Evolutionary conservation across 2,329 filamentous ascomycete species (phyloP), one percentile per base, ranked within the genome.

Genomic region (Scedosporium boydii): DNA sequence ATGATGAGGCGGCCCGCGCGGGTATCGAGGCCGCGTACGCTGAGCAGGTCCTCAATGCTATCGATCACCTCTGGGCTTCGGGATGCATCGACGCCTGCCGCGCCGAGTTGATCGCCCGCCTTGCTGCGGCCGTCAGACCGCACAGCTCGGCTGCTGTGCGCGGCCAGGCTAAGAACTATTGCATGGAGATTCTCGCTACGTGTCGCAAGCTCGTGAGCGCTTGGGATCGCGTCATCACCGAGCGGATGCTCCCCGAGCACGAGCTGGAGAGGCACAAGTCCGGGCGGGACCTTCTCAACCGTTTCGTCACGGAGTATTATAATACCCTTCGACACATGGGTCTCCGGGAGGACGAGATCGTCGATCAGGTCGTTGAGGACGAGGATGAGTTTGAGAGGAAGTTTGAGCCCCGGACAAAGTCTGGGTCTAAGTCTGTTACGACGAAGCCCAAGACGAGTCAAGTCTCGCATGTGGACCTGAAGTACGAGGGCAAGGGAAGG

Each of bases 31-130:
- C 5, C 18, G 59, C 46, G 1, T 81, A 81, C 67, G 83, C 80
- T 63, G 68, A 72, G 27, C 83, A 85, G 67, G 76, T 87, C 51
- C 69, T 74, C 29, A 67, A 70, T 3, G 84, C 83, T 16, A 73
- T 87, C 21, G 72, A 77, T 16, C 75, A 75, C 18, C 72, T 87
- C 34, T 83, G 80, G 78, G 72, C 76, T 21, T 80, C 80, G 3
- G 78, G 82, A 68, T 74, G 72, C 62, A 70, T 70, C 18, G 67
- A 76, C 7, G 70, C 75, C 48, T 73, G 75, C 60, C 73, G 74
- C 44, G 71, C 69, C 66, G 75, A 76, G 64, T 70, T 73, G 16
- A 60, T 65, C 4, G 62, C 63, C 14, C 65, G 69, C 9, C 60
- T 66, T 16, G 68, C 68, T 21, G 68, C 69, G 1, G 61, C 66